phyloP scores from a whole-genome alignment of 371 early-diverging fungal genomes.

The Mucor lusitanicus region DNA sequence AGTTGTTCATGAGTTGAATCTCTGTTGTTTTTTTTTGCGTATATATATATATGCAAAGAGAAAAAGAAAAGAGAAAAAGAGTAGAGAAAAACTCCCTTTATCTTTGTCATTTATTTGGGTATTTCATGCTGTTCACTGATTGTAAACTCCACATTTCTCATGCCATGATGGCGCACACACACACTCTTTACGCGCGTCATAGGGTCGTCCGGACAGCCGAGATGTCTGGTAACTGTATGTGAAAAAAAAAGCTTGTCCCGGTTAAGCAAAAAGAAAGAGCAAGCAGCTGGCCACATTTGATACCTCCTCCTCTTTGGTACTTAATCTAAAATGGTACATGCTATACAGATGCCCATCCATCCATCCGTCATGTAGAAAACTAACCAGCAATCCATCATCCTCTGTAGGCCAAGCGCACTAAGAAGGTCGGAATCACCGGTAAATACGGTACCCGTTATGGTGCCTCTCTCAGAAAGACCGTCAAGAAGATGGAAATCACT shows the following conservation, averaged over 20 bases:
- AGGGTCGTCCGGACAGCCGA: neutral
- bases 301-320: slow-evolving; percentile 21
- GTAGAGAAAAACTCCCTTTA: neutral
- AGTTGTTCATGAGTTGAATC: neutral
- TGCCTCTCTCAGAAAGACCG: slow-evolving; percentile 99
- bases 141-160: neutral
- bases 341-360: slow-evolving; percentile 23
- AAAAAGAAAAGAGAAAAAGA: neutral
- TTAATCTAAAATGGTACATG: slow-evolving; percentile 32
- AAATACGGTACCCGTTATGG: slow-evolving; percentile 99
- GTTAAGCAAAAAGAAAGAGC: neutral
- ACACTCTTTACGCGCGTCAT: neutral
- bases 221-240: neutral
- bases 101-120: neutral
- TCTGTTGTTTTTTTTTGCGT: neutral
- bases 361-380: slow-evolving; percentile 19
- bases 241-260: neutral
- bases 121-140: neutral
- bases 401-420: slow-evolving; percentile 95
- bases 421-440: slow-evolving; percentile 99
- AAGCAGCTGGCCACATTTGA: neutral
- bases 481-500: slow-evolving; percentile 99
- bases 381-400: slow-evolving; percentile 4
- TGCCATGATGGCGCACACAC: neutral
- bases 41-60: too few relatives aligned